Evolutionary conservation across 73 alveolate species (phyloP).

Genomic region (Tetrahymena elliotti): DNA sequence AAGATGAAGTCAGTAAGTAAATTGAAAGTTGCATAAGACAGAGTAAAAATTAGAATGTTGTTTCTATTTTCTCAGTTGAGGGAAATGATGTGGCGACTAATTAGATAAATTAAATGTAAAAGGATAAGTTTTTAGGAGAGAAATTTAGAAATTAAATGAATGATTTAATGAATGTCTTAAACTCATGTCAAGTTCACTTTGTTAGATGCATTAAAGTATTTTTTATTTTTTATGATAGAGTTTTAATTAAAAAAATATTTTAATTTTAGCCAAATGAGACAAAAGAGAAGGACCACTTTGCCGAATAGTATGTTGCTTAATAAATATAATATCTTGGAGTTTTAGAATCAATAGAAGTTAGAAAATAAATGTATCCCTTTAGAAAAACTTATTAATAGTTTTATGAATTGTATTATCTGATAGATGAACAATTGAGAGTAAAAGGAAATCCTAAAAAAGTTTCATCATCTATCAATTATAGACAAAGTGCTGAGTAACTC

Average conservation of each 20-base stretch:
- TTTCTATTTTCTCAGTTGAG: constrained; percentile 76
- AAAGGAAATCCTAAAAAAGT: neutral
- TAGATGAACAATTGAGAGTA: neutral
- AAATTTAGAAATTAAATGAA: constrained; percentile 86
- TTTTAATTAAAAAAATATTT: neutral
- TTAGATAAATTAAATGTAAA: neutral
- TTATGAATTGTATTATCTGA: constrained; percentile 28
- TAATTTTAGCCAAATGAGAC: constrained; percentile 64
- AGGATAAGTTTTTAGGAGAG: constrained; percentile 60
- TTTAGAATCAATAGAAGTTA: constrained; percentile 77
- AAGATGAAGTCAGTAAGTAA: constrained; percentile 75
- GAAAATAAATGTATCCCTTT: constrained; percentile 83
- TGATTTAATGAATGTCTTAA: constrained; percentile 76
- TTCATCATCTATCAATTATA: neutral
- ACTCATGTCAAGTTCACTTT: constrained; percentile 86
- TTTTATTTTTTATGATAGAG: neutral
- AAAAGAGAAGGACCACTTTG: constrained; percentile 46
- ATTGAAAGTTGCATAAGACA: constrained; percentile 30
- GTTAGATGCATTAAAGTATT: constrained; percentile 74
- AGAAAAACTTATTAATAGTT: constrained; percentile 68
- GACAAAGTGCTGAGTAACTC: neutral
- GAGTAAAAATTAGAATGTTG: constrained; percentile 71
- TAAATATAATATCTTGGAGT: constrained; percentile 92
- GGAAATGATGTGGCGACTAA: constrained; percentile 6
- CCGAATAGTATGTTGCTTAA: constrained; percentile 59